These are phyloP conservation scores for Phyllosticta capitalensis DNA, from an alignment of 2,329 filamentous ascomycete genomes.

Conservation along the genomic window DNA sequence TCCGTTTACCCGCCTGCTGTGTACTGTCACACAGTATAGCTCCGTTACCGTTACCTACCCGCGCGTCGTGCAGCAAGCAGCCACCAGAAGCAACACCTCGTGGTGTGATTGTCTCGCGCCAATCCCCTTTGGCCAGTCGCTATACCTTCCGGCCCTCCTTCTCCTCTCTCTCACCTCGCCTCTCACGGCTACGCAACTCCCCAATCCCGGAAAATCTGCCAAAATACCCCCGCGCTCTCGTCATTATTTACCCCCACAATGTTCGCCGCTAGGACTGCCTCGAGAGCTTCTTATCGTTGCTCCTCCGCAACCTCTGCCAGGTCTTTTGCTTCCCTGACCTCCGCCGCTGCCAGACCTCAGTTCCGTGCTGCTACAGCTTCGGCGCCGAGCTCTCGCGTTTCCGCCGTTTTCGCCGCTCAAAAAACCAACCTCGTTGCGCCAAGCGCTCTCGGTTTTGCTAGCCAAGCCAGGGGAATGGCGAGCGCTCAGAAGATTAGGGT, in stretches of 20 bases:
- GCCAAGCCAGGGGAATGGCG: conserved; percentile 25
- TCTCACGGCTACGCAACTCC: not conserved
- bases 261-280: conserved; percentile 6
- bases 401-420: not conserved
- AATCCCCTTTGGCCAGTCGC: not conserved
- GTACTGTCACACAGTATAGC: not conserved
- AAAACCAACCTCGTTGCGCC: not conserved
- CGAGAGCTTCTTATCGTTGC: conserved; percentile 4
- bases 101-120: not conserved
- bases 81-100: not conserved
- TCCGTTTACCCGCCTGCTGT: not conserved
- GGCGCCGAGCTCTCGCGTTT: conserved; percentile 1
- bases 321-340: conserved; percentile 3
- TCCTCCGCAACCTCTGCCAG: conserved; percentile 1
- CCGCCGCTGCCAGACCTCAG: conserved; percentile 1
- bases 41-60: not conserved
- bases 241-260: conserved; percentile 5
- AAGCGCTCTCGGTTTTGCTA: conserved; percentile 1
- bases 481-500: conserved; percentile 85
- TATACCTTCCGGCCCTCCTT: not conserved
- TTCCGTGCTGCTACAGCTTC: not conserved
- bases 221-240: not conserved
- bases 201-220: not conserved
- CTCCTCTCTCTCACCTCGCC: not conserved
- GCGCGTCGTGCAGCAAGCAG: not conserved